These are phyloP conservation scores for Fusarium sp. DNA, from an alignment of 2,329 filamentous ascomycete species.

Conservation along the genomic window DNA sequence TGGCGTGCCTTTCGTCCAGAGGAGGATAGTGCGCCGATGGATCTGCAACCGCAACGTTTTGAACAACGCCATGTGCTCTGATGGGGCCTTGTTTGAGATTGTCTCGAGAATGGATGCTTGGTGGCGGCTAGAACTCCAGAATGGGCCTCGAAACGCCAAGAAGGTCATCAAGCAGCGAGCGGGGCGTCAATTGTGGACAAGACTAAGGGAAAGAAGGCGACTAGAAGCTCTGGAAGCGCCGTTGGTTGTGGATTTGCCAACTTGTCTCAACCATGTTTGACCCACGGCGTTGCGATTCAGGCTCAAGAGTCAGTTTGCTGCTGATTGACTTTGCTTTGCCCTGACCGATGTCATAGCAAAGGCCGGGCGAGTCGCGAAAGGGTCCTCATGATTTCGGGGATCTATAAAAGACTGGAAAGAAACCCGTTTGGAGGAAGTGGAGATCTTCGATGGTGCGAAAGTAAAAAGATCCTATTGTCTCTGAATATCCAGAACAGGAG, in stretches of 20 bases:
- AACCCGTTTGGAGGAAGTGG: constrained; percentile 34
- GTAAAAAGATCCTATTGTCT: constrained; percentile 18
- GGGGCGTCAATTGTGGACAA: not conserved
- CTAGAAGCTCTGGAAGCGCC: constrained; percentile 8
- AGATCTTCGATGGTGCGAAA: constrained; percentile 16
- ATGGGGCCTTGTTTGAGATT: constrained; percentile 18
- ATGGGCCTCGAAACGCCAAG: constrained; percentile 29
- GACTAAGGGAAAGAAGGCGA: not conserved
- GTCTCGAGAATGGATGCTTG: not conserved
- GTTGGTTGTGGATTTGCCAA: not conserved
- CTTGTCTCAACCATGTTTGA: constrained; percentile 19
- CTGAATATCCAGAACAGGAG: not conserved
- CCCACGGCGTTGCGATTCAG: constrained; percentile 15
- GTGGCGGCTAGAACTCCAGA: constrained; percentile 21
- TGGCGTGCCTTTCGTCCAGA: not conserved
- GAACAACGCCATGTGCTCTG: constrained; percentile 4
- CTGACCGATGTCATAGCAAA: constrained; percentile 5
- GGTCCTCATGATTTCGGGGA: constrained; percentile 26
- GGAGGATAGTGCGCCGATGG: constrained; percentile 18
- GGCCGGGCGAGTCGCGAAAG: constrained; percentile 3
- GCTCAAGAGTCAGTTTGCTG: not conserved
- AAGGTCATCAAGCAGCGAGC: not conserved
- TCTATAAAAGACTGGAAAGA: constrained; percentile 36
- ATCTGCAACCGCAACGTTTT: constrained; percentile 23
- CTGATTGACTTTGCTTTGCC: not conserved